These are phyloP conservation scores for Phytomonas francai DNA, from an alignment of 208 protist genomes.

Conservation along the genomic window DNA sequence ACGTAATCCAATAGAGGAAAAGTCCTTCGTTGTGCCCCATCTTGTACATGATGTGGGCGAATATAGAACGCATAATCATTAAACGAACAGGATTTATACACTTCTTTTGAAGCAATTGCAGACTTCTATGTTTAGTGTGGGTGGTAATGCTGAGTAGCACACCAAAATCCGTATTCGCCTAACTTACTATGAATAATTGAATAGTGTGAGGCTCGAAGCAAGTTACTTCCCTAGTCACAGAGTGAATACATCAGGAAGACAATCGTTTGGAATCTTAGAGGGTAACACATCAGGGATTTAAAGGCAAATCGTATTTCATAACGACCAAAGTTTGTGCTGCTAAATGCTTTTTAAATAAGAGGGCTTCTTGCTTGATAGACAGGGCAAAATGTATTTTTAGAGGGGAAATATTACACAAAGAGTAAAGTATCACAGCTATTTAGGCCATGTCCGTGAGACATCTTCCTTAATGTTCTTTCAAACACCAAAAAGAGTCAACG, in stretches of 20 bases:
- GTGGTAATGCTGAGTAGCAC: not conserved
- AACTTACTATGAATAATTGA: not conserved
- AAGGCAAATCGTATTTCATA: slow-evolving; percentile 5
- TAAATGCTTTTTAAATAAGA: not conserved
- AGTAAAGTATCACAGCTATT: not conserved
- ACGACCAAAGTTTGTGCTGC: not conserved
- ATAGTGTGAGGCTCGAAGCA: not conserved
- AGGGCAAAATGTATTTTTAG: not conserved
- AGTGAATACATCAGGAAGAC: not conserved
- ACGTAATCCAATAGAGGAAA: not conserved
- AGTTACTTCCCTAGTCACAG: not conserved
- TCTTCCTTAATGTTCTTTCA: not conserved
- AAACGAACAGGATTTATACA: not conserved
- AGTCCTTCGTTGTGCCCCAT: not conserved
- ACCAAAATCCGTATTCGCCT: not conserved
- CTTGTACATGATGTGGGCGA: not conserved
- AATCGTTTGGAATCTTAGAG: not conserved
- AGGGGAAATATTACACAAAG: not conserved
- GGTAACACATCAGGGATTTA: not conserved
- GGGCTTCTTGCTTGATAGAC: not conserved
- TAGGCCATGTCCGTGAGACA: not conserved
- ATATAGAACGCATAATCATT: not conserved
- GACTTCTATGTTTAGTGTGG: not conserved
- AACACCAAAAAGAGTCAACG: not conserved
- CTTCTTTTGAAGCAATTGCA: not conserved